phyloP scores from a whole-genome alignment of 257 asterid species.

The Forsythia viridissima region DNA sequence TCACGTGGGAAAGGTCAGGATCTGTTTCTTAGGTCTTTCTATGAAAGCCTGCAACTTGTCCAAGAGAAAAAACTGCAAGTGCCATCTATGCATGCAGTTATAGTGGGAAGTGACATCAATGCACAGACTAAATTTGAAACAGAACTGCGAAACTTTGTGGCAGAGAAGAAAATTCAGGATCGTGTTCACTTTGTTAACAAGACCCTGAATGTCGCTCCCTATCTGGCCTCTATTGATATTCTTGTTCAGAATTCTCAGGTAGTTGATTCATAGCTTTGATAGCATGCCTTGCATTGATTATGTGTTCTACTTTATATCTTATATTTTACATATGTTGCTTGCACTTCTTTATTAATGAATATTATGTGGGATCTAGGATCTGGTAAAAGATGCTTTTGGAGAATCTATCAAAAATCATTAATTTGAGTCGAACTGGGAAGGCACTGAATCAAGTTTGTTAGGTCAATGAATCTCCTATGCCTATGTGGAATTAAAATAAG shows the following conservation, averaged over 20 bases:
- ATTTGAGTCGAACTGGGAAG: too few relatives aligned
- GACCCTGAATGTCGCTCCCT: slow-evolving; percentile 85
- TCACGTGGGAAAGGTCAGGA: slow-evolving; percentile 99
- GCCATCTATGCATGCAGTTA: slow-evolving; percentile 73
- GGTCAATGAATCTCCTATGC: neutral
- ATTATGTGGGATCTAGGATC: neutral
- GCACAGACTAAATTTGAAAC: slow-evolving; percentile 80
- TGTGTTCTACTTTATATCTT: too few relatives aligned
- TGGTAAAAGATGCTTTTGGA: neutral
- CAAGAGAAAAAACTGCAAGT: slow-evolving; percentile 63
- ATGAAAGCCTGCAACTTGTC: slow-evolving; percentile 69
- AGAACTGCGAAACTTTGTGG: slow-evolving; percentile 72
- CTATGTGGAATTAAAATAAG: neutral
- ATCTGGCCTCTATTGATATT: slow-evolving; percentile 79
- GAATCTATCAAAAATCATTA: neutral
- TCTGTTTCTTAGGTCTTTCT: slow-evolving; percentile 75
- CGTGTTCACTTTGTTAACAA: slow-evolving; percentile 83
- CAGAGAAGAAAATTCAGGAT: slow-evolving; percentile 60
- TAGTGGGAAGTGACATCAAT: slow-evolving; percentile 89
- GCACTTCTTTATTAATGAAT: neutral
- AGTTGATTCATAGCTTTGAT: slow-evolving; percentile 4
- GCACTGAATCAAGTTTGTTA: neutral
- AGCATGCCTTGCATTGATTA: neutral
- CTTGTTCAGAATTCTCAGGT: slow-evolving; percentile 99
- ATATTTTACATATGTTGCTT: too few relatives aligned